Conservation (phyloP, 371 early-diverging fungal species). For the Blakeslea trispora region DNA sequence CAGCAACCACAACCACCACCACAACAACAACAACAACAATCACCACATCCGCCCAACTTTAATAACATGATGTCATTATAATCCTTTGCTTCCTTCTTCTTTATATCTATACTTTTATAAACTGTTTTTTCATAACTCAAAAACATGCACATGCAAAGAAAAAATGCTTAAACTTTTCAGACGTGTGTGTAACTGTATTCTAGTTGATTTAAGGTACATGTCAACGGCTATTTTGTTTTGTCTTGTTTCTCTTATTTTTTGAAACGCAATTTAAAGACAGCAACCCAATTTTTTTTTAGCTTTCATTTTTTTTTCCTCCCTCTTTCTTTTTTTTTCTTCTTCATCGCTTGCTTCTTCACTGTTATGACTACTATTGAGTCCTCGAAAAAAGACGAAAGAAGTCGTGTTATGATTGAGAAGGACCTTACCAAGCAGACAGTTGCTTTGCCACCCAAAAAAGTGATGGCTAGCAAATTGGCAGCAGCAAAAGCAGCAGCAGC, state of each 20-base stretch:
- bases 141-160: too few species aligned
- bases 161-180: too few species aligned
- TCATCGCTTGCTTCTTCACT: too few species aligned
- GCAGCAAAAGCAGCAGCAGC: slow-evolving; percentile 23
- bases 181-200: too few species aligned
- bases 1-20: slow-evolving; percentile 4
- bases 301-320: not conserved
- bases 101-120: too few species aligned
- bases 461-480: slow-evolving; percentile 29
- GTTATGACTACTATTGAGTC: slow-evolving; percentile 29
- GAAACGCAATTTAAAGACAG: too few species aligned
- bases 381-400: slow-evolving; percentile 24
- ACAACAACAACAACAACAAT: slow-evolving; percentile 14
- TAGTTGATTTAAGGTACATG: too few species aligned
- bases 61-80: slow-evolving; percentile 24
- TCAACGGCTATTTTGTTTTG: too few species aligned
- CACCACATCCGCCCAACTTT: too few species aligned
- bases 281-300: too few species aligned
- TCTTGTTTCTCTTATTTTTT: too few species aligned
- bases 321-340: slow-evolving; percentile 1
- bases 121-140: too few species aligned
- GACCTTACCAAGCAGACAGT: slow-evolving; percentile 27
- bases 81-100: not conserved
- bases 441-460: slow-evolving; percentile 28
- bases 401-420: slow-evolving; percentile 14